phyloP scores from a whole-genome alignment of 129 eudicot genomes.

The Cynara cardunculus region DNA sequence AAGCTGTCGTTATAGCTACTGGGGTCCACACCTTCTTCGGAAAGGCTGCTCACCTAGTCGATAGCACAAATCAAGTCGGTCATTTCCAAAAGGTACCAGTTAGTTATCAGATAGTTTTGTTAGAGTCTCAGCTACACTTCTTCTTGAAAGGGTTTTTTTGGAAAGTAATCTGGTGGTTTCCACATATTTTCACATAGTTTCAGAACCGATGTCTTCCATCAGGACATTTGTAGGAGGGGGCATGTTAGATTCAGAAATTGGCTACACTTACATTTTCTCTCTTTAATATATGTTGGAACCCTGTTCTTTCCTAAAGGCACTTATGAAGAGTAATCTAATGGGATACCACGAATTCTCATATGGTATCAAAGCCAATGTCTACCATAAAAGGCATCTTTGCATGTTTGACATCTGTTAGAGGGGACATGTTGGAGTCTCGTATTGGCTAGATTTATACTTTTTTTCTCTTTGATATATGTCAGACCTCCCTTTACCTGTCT shows the following conservation, averaged over 20 bases:
- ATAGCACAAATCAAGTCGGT: slow-evolving; percentile 84
- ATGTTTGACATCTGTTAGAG: no score
- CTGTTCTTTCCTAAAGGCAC: no score
- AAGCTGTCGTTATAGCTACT: slow-evolving; percentile 88
- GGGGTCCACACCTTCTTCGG: slow-evolving; percentile 92
- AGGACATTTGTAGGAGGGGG: no score
- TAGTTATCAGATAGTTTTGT: not conserved
- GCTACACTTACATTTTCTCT: not conserved
- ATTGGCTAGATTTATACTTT: not conserved
- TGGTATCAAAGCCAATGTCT: no score
- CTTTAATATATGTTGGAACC: not conserved
- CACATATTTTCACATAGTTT: not conserved
- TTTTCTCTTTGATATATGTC: no score
- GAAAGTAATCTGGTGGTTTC: no score
- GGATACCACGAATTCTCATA: no score
- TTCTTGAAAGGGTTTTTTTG: not conserved
- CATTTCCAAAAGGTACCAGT: slow-evolving; percentile 78
- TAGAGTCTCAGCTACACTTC: no score
- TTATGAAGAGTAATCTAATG: no score
- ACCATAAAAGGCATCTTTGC: no score
- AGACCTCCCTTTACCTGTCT: no score
- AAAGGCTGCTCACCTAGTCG: slow-evolving; percentile 93
- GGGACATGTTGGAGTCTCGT: not conserved
- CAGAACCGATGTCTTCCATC: not conserved
- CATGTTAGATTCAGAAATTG: not conserved